These are phyloP conservation scores for Microsporum audouinii DNA, from an alignment of 2,329 filamentous ascomycete genomes.

Conservation along the genomic window DNA sequence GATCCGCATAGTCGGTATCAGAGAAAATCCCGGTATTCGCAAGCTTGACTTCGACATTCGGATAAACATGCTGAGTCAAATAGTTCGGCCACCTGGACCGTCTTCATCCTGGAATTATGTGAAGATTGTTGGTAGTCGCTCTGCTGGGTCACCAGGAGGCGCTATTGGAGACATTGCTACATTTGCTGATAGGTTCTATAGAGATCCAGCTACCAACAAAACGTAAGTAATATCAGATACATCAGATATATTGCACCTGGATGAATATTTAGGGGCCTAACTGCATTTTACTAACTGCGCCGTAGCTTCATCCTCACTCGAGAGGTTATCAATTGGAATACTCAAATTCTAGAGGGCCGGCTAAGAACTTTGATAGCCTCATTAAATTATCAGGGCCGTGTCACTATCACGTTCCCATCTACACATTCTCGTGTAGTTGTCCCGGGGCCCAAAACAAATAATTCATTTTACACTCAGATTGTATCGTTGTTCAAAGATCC, in stretches of 20 bases:
- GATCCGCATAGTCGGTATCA: conserved; percentile 18
- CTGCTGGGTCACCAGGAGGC: neutral
- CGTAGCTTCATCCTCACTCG: conserved; percentile 6
- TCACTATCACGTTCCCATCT: neutral
- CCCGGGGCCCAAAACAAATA: neutral
- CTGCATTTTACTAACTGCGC: neutral
- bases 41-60: conserved; percentile 7
- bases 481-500: neutral
- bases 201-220: conserved; percentile 4
- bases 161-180: neutral
- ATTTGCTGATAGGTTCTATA: conserved; percentile 2
- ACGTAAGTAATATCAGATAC: neutral
- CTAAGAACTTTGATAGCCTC: conserved; percentile 4
- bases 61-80: conserved; percentile 4
- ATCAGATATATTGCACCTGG: neutral
- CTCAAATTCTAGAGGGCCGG: conserved; percentile 3
- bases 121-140: neutral
- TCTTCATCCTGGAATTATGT: conserved; percentile 5
- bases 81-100: neutral
- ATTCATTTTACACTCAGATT: neutral
- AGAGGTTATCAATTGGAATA: conserved; percentile 7
- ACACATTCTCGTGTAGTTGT: neutral
- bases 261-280: neutral
- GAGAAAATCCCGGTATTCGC: neutral
- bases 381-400: conserved; percentile 3